Conservation (phyloP, 2,329 filamentous ascomycete genomes). For the Fusarium penzigii region DNA sequence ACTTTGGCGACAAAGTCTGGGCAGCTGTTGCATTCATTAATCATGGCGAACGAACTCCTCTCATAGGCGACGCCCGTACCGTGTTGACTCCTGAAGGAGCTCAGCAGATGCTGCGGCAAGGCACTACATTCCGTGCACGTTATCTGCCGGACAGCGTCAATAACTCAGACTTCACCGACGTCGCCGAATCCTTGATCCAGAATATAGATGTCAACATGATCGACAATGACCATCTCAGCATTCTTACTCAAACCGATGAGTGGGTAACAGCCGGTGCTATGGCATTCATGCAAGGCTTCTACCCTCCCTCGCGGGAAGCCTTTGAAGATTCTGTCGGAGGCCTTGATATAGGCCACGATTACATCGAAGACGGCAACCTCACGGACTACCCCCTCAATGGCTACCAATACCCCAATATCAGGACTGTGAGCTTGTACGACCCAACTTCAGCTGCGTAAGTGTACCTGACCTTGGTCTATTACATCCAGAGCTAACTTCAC, state of each 20-base stretch:
- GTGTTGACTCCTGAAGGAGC: conserved; percentile 55
- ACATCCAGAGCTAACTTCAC: background rate
- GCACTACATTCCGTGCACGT: conserved; percentile 48
- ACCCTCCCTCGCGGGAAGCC: conserved; percentile 63
- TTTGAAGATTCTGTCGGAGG: conserved; percentile 34
- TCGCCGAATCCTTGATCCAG: conserved; percentile 39
- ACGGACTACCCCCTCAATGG: conserved; percentile 70
- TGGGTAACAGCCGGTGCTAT: conserved; percentile 66
- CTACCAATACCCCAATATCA: conserved; percentile 77
- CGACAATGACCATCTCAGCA: conserved; percentile 48
- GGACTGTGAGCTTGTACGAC: conserved; percentile 50
- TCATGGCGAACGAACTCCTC: conserved; percentile 56
- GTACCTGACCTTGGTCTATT: background rate
- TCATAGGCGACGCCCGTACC: conserved; percentile 29
- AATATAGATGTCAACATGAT: conserved; percentile 46
- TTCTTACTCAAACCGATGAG: conserved; percentile 43
- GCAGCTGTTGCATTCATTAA: conserved; percentile 50
- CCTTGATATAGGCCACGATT: conserved; percentile 44
- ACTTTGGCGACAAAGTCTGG: conserved; percentile 44
- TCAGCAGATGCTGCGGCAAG: conserved; percentile 52
- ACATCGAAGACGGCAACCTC: conserved; percentile 40
- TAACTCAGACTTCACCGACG: conserved; percentile 26
- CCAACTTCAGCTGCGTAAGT: conserved; percentile 48
- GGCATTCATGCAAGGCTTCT: conserved; percentile 82
- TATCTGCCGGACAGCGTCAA: conserved; percentile 42